Conservation (phyloP, 257 asterid species). For the Solanum virginianum region DNA sequence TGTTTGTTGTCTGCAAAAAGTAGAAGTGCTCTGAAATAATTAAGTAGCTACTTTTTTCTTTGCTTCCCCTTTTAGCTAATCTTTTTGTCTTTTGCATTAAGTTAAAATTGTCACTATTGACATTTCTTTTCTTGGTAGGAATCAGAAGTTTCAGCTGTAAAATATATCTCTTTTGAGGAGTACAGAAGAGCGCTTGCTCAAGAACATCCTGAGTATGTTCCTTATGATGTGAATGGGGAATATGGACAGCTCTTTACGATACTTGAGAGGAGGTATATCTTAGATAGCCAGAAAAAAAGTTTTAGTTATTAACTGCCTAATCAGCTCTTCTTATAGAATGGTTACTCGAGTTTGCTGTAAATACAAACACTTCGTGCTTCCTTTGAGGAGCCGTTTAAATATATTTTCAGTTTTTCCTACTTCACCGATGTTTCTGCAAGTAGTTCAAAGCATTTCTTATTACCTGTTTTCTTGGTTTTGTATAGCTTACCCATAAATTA, state of each 20-base stretch:
- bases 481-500: not conserved
- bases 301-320: not conserved
- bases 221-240: conserved; percentile 62
- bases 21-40: not conserved
- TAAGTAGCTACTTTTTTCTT: not conserved
- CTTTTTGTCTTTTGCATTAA: not conserved
- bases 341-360: not conserved
- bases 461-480: not conserved
- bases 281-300: not conserved
- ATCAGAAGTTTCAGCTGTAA: conserved; percentile 96
- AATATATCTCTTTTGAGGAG: conserved; percentile 63
- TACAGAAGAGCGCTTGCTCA: conserved; percentile 62
- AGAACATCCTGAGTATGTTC: conserved; percentile 69
- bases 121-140: conserved; percentile 42
- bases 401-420: not conserved
- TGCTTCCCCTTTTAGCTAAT: not conserved
- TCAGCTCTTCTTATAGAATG: not conserved
- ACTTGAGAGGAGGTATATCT: conserved; percentile 58
- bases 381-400: not conserved
- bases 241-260: conserved; percentile 77
- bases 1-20: not conserved
- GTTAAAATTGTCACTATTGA: conserved; percentile 5
- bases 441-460: not conserved
- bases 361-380: not conserved
- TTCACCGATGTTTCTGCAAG: not conserved